phyloP scores from a whole-genome alignment of 306 rosid genomes.

The Quercus aquifolioides region DNA sequence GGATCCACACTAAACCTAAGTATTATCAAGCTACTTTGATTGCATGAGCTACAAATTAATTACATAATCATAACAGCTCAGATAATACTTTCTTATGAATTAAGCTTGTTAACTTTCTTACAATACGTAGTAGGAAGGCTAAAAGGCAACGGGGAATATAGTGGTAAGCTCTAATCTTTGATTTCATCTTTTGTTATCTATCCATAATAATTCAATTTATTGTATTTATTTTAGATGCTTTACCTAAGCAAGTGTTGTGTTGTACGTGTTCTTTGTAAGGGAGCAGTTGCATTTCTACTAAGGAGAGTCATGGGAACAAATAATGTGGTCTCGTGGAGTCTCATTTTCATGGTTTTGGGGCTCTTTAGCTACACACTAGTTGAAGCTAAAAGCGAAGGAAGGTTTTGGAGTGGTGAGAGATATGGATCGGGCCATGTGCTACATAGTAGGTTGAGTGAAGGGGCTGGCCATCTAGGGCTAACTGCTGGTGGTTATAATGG shows the following conservation, averaged over 20 bases:
- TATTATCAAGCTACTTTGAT: too few species aligned
- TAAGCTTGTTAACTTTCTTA: too few species aligned
- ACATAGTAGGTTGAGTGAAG: neutral
- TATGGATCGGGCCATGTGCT: neutral
- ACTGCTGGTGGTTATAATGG: conserved; percentile 32
- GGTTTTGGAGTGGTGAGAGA: conserved; percentile 4
- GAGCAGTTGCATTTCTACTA: neutral
- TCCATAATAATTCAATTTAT: neutral
- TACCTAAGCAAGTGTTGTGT: neutral
- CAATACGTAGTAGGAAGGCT: too few species aligned
- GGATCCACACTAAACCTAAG: too few species aligned
- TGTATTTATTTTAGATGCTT: neutral
- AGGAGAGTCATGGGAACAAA: conserved; percentile 29
- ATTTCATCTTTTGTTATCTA: neutral
- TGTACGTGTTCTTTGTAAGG: neutral
- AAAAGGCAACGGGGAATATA: too few species aligned
- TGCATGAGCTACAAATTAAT: too few species aligned
- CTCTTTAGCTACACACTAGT: conserved; percentile 1
- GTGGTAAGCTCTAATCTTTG: neutral
- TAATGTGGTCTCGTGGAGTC: conserved; percentile 11
- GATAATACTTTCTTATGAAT: too few species aligned
- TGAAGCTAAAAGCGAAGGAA: conserved; percentile 32
- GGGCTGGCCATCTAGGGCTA: neutral
- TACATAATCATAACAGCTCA: too few species aligned
- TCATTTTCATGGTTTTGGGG: conserved; percentile 20